phyloP scores from a whole-genome alignment of 129 eudicot genomes.

The Kitagawia praeruptora region DNA sequence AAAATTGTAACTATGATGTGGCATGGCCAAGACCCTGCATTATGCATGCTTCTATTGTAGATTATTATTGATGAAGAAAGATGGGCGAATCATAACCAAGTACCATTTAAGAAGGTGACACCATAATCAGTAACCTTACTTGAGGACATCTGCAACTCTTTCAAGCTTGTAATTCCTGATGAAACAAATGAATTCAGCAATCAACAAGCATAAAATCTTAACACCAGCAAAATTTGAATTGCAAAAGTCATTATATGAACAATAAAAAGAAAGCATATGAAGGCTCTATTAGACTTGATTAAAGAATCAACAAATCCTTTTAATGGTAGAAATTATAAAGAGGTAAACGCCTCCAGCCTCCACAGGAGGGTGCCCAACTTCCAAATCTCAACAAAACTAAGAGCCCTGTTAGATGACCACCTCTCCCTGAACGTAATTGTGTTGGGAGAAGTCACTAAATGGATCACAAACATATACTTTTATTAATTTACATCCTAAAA shows the following conservation, averaged over 20 bases:
- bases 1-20: no score
- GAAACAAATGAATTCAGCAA: background rate
- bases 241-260: background rate
- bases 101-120: slow-evolving; percentile 66
- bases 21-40: no score
- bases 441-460: background rate
- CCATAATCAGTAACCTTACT: slow-evolving; percentile 87
- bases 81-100: background rate
- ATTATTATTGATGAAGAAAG: no score
- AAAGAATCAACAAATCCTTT: background rate
- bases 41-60: no score
- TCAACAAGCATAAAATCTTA: background rate
- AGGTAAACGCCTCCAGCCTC: background rate
- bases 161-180: slow-evolving; percentile 65
- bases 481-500: background rate
- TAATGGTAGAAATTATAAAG: background rate
- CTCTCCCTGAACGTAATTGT: background rate
- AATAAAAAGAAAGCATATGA: background rate
- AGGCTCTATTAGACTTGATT: background rate
- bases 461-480: background rate
- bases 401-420: background rate
- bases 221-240: background rate
- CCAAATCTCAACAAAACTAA: background rate
- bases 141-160: slow-evolving; percentile 76
- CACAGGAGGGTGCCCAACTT: background rate